Evolutionary conservation across 768 basidiomycete genomes (phyloP).

Genomic region (Boletellus emodensis): DNA sequence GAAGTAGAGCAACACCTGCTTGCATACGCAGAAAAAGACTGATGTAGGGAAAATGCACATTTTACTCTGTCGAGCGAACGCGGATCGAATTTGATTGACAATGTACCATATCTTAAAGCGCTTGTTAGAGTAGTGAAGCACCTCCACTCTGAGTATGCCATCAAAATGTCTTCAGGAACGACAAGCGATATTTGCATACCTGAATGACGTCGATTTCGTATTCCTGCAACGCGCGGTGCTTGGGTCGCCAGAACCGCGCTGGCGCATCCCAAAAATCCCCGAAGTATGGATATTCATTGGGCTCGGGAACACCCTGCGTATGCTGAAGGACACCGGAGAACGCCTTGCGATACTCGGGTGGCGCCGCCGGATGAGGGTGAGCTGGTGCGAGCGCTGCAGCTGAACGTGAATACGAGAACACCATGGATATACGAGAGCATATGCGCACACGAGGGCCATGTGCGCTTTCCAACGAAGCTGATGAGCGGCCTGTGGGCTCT

Average conservation of each 20-base stretch:
- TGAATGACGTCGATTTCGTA: slow-evolving; percentile 63
- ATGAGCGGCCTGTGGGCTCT: slow-evolving; percentile 58
- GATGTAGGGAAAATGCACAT: slow-evolving; percentile 18
- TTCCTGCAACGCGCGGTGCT: slow-evolving; percentile 45
- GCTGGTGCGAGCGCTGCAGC: slow-evolving; percentile 36
- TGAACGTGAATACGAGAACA: slow-evolving; percentile 5
- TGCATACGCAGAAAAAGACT: slow-evolving; percentile 90
- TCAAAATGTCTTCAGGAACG: background rate
- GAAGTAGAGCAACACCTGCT: slow-evolving; percentile 79
- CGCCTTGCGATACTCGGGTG: slow-evolving; percentile 51
- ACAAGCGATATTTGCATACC: slow-evolving; percentile 37
- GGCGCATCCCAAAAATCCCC: slow-evolving; percentile 69
- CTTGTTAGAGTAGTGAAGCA: slow-evolving; percentile 45
- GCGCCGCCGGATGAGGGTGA: slow-evolving; percentile 64
- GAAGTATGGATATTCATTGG: slow-evolving; percentile 23
- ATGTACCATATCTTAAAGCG: background rate
- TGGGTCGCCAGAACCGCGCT: slow-evolving; percentile 50
- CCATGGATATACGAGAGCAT: background rate
- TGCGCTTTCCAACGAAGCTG: slow-evolving; percentile 57
- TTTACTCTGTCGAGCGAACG: background rate
- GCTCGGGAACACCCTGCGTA: slow-evolving; percentile 13
- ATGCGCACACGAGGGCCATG: slow-evolving; percentile 43
- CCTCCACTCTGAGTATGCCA: slow-evolving; percentile 51
- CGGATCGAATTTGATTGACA: background rate
- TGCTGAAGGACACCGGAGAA: slow-evolving; percentile 45